A percentile compares a stretch with the other conserved stretches of the same genome.
phyloP scores from a whole-genome alignment of 2,329 filamentous ascomycete species.

The Mycosphaerella sp. region DNA sequence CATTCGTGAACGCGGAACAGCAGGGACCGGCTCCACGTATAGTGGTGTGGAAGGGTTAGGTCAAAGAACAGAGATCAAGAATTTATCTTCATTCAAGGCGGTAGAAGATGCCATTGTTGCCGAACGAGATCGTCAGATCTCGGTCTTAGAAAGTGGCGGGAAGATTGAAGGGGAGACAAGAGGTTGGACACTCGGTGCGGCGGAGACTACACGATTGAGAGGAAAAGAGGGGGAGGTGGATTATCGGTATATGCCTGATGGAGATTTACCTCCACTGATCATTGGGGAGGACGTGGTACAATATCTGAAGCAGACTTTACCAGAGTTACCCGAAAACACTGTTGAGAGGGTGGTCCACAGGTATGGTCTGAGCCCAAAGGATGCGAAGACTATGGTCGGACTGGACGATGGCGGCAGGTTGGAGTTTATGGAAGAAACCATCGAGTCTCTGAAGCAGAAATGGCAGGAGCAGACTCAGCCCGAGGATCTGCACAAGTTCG shows the following conservation, averaged over 20 bases:
- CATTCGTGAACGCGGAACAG: constrained; percentile 52
- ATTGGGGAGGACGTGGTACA: constrained; percentile 64
- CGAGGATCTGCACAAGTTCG: constrained; percentile 31
- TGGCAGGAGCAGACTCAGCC: constrained; percentile 24
- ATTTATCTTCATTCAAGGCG: constrained; percentile 87
- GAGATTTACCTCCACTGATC: constrained; percentile 74
- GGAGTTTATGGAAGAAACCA: constrained; percentile 71
- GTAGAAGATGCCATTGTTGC: constrained; percentile 92
- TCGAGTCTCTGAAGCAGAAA: constrained; percentile 40
- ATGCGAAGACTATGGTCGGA: constrained; percentile 71
- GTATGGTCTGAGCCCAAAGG: constrained; percentile 71
- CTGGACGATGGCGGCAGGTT: constrained; percentile 72
- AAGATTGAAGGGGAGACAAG: constrained; percentile 77
- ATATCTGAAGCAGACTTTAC: constrained; percentile 57
- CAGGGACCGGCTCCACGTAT: constrained; percentile 43
- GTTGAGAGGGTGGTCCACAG: constrained; percentile 49
- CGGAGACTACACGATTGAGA: constrained; percentile 71
- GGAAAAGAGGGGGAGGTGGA: constrained; percentile 97
- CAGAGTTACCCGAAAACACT: constrained; percentile 60
- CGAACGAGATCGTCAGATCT: constrained; percentile 83
- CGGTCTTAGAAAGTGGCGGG: constrained; percentile 67
- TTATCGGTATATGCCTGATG: constrained; percentile 97
- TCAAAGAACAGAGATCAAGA: constrained; percentile 94
- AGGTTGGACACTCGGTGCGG: constrained; percentile 82
- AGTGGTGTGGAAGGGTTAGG: constrained; percentile 60